Evolutionary conservation across 257 asterid species (phyloP).

Genomic region (Nicotiana paniculata): DNA sequence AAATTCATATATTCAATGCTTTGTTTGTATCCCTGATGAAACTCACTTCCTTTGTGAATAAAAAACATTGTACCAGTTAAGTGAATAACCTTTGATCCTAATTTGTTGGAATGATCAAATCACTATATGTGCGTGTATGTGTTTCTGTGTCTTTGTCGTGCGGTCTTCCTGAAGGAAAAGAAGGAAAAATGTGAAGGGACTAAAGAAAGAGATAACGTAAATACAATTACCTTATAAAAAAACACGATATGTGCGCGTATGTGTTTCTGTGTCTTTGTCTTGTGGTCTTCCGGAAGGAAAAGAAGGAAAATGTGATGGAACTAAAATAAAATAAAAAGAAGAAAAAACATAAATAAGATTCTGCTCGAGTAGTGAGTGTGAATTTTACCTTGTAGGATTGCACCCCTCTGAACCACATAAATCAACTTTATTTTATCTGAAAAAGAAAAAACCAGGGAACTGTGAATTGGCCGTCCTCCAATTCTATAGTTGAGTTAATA

Average conservation of each 20-base stretch:
- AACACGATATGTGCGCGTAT: neutral
- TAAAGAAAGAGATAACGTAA: neutral
- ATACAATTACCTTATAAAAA: neutral
- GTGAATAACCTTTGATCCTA: neutral
- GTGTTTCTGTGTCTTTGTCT: neutral
- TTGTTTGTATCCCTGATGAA: neutral
- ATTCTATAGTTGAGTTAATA: neutral
- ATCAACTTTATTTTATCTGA: neutral
- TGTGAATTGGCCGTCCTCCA: neutral
- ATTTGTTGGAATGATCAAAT: neutral
- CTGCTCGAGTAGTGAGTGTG: neutral
- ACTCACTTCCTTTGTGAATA: neutral
- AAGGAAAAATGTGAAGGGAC: neutral
- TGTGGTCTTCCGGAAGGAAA: neutral
- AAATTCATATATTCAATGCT: neutral
- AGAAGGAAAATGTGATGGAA: neutral
- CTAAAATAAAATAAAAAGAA: neutral
- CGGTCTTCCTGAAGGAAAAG: neutral
- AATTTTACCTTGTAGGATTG: neutral
- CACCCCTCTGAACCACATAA: neutral
- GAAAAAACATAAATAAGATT: neutral
- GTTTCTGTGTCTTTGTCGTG: neutral
- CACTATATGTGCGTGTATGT: neutral
- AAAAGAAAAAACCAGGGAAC: neutral
- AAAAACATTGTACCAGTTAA: neutral